Evolutionary conservation across 805 yeast species (phyloP), one percentile per base, ranked within the genome.

Genomic region (Candida awuae): DNA sequence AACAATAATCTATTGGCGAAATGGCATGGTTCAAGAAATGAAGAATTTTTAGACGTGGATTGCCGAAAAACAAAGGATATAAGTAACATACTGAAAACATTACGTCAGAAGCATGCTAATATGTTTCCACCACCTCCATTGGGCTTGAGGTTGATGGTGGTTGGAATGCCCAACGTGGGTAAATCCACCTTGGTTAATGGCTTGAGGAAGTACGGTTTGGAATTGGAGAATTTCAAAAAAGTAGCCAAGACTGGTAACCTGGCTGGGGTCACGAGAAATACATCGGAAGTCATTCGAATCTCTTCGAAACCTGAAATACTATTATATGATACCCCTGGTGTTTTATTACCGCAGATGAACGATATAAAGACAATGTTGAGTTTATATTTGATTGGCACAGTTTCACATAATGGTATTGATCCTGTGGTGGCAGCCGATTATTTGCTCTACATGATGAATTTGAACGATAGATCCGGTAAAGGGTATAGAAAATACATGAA

Each of bases 141-240:
- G 43, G 97, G 97, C 0, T 63, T 83, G 34, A 61, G 87, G 17
- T 59, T 84, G 41, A 66, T 88, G 66, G 74, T 90, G 32, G 78
- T 81, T 6, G 98, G 98, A 0, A 84, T 92, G 92, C 98, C 98
- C 1, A 92, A 92, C 56, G 94, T 87, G n/a, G 98, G 98, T 0
- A 92, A 92, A 59, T 83, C 95, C 10, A 82, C 96, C 0, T 56
- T 92, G 34, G 80, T 88, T 20, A 92, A 92, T 53, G 67, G 80
- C 0, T 61, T 88, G 36, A 62, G 96, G 42, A 62, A 62, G 7
- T 62, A 37, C 14, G 58, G 63, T 18, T 29, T 50, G 33, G 39
- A 39, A 15, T 32, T 61, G 8, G 55, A 53, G 35, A 55, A 52
- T 15, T 55, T 51, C 17, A 63, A 67, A 39, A 83, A 82, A 51